Conservation (phyloP, 768 basidiomycete species). For the Naganishia onofrii region DNA sequence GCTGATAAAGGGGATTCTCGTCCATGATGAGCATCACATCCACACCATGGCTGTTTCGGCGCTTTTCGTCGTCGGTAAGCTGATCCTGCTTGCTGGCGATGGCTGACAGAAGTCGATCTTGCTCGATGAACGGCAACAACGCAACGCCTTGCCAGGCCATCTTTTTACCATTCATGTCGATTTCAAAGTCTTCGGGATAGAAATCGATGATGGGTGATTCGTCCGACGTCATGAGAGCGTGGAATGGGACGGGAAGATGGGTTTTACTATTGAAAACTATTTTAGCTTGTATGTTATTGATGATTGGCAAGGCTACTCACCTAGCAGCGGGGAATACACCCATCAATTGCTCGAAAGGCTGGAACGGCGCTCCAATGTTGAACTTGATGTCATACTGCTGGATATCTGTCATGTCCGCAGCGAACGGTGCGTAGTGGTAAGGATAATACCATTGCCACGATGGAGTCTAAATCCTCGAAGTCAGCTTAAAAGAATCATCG, state of each 20-base stretch:
- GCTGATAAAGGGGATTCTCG: conserved; percentile 79
- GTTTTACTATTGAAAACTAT: conserved; percentile 60
- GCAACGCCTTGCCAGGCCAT: conserved; percentile 99
- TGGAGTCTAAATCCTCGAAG: conserved; percentile 38
- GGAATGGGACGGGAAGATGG: conserved; percentile 84
- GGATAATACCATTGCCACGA: conserved; percentile 99
- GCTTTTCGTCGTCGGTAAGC: conserved; percentile 75
- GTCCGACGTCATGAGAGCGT: conserved; percentile 77
- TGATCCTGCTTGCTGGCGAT: conserved; percentile 63
- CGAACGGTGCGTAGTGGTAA: conserved; percentile 97
- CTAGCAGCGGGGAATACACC: conserved; percentile 94
- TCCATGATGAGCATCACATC: conserved; percentile 78
- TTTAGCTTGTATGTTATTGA: conserved; percentile 22
- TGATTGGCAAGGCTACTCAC: conserved; percentile 53
- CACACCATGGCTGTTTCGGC: conserved; percentile 79
- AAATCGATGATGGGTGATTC: conserved; percentile 93
- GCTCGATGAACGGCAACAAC: conserved; percentile 90
- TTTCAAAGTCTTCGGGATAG: conserved; percentile 84
- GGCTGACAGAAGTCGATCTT: conserved; percentile 73
- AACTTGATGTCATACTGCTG: conserved; percentile 76
- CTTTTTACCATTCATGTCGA: conserved; percentile 99
- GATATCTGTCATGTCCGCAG: conserved; percentile 82
- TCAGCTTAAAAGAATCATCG: conserved; percentile 16
- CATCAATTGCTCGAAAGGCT: conserved; percentile 96
- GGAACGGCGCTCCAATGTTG: conserved; percentile 79